phyloP scores from a whole-genome alignment of 192 early-diverging fungal species.

The Umbelopsis ramanniana region DNA sequence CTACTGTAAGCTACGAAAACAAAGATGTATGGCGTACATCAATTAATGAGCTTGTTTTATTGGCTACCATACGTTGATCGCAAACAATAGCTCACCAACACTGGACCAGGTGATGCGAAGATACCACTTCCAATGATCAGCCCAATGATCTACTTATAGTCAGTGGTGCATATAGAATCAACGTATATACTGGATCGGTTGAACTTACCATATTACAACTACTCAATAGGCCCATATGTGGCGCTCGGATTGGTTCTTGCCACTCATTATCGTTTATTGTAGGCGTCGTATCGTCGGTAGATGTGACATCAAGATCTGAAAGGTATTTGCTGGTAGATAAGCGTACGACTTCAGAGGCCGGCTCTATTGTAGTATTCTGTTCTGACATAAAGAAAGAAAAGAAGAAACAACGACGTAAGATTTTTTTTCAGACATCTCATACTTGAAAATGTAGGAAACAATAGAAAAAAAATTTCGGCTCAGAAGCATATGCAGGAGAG shows the following conservation, averaged over 20 bases:
- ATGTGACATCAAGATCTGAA: not conserved
- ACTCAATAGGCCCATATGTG: slow-evolving; percentile 39
- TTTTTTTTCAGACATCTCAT: not conserved
- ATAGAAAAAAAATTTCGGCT: not conserved
- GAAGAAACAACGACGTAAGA: not conserved
- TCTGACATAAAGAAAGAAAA: not conserved
- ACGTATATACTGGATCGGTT: not conserved
- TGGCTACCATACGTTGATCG: not conserved
- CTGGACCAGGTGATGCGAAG: slow-evolving; percentile 78
- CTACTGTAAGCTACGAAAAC: slow-evolving; percentile 39
- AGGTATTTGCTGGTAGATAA: not conserved
- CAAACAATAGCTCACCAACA: slow-evolving; percentile 42
- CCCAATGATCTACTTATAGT: slow-evolving; percentile 54
- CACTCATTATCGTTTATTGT: not conserved
- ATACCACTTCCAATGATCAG: slow-evolving; percentile 81
- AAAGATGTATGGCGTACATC: not conserved
- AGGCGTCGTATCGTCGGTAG: not conserved
- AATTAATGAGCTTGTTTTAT: not conserved
- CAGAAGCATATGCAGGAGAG: not conserved
- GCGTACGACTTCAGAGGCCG: not conserved
- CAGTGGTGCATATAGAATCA: too few species aligned
- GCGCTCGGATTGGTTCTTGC: slow-evolving; percentile 11
- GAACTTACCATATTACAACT: slow-evolving; percentile 38
- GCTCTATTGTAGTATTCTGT: not conserved
- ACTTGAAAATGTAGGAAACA: not conserved